Evolutionary conservation across 2,329 filamentous ascomycete genomes (phyloP).

Genomic region (Xylaria sp.): DNA sequence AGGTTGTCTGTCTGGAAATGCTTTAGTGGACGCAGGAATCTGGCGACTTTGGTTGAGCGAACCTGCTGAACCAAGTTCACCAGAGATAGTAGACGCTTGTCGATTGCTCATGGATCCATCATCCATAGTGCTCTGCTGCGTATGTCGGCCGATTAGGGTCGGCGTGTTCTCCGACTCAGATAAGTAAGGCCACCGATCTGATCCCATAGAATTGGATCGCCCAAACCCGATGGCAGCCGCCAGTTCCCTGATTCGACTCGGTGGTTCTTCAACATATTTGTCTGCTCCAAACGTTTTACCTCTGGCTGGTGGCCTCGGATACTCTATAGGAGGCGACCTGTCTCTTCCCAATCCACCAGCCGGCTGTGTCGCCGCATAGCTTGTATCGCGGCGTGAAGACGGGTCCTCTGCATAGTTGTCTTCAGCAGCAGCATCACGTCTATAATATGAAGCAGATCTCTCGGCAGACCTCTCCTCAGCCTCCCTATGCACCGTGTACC

Average conservation of each 20-base stretch:
- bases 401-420: slow-evolving; percentile 13
- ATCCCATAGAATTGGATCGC: slow-evolving; percentile 33
- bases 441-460: slow-evolving; percentile 40
- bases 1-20: slow-evolving; percentile 18
- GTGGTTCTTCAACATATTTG: slow-evolving; percentile 32
- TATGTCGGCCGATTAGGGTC: slow-evolving; percentile 23
- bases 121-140: slow-evolving; percentile 21
- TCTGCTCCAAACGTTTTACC: slow-evolving; percentile 33
- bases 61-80: slow-evolving; percentile 26
- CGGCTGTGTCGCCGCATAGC: slow-evolving; percentile 8
- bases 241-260: slow-evolving; percentile 31
- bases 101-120: slow-evolving; percentile 14
- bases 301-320: slow-evolving; percentile 35
- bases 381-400: not conserved
- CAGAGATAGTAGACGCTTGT: slow-evolving; percentile 11
- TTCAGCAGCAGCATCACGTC: slow-evolving; percentile 21
- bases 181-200: slow-evolving; percentile 25
- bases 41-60: slow-evolving; percentile 22
- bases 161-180: slow-evolving; percentile 24
- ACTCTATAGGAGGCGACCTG: slow-evolving; percentile 25
- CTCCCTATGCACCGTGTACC: slow-evolving; percentile 51
- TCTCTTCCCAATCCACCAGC: slow-evolving; percentile 24
- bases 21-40: slow-evolving; percentile 4
- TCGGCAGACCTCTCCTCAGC: slow-evolving; percentile 48
- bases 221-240: slow-evolving; percentile 34